A percentile compares a stretch with the other conserved stretches of the same genome.
phyloP scores from a whole-genome alignment of 495 filamentous ascomycete species.

The Usnea hakonensis region DNA sequence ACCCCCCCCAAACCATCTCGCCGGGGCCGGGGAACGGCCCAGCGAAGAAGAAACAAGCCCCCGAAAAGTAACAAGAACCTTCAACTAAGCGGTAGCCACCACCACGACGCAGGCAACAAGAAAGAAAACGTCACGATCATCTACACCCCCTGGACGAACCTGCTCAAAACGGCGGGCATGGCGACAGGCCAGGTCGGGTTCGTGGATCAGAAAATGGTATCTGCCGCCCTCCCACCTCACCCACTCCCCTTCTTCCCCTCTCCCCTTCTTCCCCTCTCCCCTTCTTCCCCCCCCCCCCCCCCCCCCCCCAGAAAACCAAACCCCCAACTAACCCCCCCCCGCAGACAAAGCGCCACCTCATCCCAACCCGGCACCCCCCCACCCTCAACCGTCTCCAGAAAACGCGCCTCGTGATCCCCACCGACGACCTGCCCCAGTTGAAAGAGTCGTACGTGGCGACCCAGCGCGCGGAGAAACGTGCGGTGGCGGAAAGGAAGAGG shows the following conservation, averaged over 20 bases:
- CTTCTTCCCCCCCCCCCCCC: neutral
- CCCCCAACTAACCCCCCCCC: neutral
- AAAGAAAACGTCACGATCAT: slow-evolving; percentile 95
- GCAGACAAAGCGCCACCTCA: slow-evolving; percentile 70
- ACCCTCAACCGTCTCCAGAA: slow-evolving; percentile 97
- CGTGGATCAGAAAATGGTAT: slow-evolving; percentile 67
- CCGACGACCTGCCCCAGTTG: slow-evolving; percentile 63
- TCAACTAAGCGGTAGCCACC: too few relatives aligned
- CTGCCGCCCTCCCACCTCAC: neutral
- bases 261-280: neutral
- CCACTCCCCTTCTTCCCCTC: neutral
- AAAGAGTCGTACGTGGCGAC: slow-evolving; percentile 65
- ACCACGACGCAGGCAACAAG: slow-evolving; percentile 81
- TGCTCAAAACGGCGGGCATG: slow-evolving; percentile 95
- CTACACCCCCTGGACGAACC: slow-evolving; percentile 97
- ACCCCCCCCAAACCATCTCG: too few relatives aligned
- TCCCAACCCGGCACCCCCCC: slow-evolving; percentile 68
- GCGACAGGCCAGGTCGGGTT: slow-evolving; percentile 91
- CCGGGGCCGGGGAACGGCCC: too few relatives aligned
- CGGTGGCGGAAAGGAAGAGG: slow-evolving; percentile 58
- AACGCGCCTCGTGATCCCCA: slow-evolving; percentile 78
- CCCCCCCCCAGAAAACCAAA: neutral
- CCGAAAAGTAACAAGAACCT: too few relatives aligned
- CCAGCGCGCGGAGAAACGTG: slow-evolving; percentile 61
- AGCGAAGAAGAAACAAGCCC: too few relatives aligned